These are phyloP conservation scores for Vachellia collinsii DNA, from an alignment of 306 rosid species.

Conservation along the genomic window DNA sequence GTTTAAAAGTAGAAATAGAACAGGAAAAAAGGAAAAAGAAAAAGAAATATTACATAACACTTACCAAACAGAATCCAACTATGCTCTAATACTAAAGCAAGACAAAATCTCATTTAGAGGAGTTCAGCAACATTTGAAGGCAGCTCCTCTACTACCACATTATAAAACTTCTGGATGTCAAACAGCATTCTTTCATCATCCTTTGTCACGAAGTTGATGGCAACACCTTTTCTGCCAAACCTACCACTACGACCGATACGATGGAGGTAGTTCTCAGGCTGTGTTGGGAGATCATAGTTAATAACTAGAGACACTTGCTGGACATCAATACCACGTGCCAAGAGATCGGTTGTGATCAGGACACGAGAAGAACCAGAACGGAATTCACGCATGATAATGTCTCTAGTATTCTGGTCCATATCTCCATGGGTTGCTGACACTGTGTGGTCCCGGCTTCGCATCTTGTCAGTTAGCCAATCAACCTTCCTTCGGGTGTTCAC, in stretches of 20 bases:
- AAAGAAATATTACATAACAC: conserved; percentile 38
- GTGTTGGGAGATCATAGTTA: conserved; percentile 81
- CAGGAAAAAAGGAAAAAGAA: not conserved
- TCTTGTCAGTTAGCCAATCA: conserved; percentile 87
- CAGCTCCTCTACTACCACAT: conserved; percentile 76
- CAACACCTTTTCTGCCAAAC: conserved; percentile 87
- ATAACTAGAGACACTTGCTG: conserved; percentile 86
- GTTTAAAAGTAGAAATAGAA: conserved; percentile 24
- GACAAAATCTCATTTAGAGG: conserved; percentile 64
- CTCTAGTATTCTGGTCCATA: conserved; percentile 90
- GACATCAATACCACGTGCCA: conserved; percentile 90
- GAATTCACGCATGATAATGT: conserved; percentile 86
- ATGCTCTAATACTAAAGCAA: conserved; percentile 31
- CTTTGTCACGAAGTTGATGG: conserved; percentile 69
- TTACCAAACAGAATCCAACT: conserved; percentile 40
- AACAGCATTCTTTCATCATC: conserved; percentile 73
- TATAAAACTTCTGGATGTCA: conserved; percentile 83
- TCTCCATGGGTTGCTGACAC: conserved; percentile 91
- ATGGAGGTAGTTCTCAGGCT: conserved; percentile 88
- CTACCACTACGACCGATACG: conserved; percentile 90
- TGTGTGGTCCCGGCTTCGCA: conserved; percentile 83
- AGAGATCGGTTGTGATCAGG: conserved; percentile 71
- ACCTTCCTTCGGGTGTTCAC: conserved; percentile 89
- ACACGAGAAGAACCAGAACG: conserved; percentile 88
- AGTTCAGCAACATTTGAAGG: conserved; percentile 85